Base-by-base conservation (phyloP, 352 stramenopile species). In the Pythium apleroticum region DNA sequence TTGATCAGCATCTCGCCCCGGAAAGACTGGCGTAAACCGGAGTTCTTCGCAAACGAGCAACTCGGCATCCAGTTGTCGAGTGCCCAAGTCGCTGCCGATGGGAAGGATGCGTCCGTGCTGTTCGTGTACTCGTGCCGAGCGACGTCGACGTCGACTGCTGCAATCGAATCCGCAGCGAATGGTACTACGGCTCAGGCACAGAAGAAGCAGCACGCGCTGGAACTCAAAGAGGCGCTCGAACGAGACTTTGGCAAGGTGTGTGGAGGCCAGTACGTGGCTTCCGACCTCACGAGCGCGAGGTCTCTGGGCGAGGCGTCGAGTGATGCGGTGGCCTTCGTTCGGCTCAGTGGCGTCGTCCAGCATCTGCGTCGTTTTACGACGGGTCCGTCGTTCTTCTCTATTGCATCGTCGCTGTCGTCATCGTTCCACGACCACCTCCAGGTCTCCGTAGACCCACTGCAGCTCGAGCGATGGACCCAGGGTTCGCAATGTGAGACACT, bases 11-110 rank as follows among this genome's bases (percentile, higher is more conserved):
- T 91, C 4, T 83, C 80, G 3, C 75, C 75, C 20, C 70, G 80
- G 24, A 91, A 88, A 58, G 79, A 85, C 33, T 91, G 82, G 82
- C 76, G 80, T 41, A 86, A 85, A 45, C 73, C 78, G 50, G 78
- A 87, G 27, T 91, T 77, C 37, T 45, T 91, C 17, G 65, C 75
- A 0, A 81, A 87, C 37, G 25, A 53, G 5, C 28, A 24, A 22
- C 66, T 73, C 30, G 20, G 6, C 1, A 19, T 72, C 39, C 10
- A 9, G 4, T 50, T 72, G 37, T 35, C 59, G 0, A 63, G 28
- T 15, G 59, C 31, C 1, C n/a, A 24, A n/a, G 31, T 66, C 25
- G 19, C 50, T 8, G 27, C 45, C 20, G 55, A 63, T 25, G 19
- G 15, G 0, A 10, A 19, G 1, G 33, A 5, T 11, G 45, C 49